Evolutionary conservation across 1,284 basidiomycete genomes (phyloP), one percentile per base, ranked within the genome.

Genomic region (Malassezia obtusa): DNA sequence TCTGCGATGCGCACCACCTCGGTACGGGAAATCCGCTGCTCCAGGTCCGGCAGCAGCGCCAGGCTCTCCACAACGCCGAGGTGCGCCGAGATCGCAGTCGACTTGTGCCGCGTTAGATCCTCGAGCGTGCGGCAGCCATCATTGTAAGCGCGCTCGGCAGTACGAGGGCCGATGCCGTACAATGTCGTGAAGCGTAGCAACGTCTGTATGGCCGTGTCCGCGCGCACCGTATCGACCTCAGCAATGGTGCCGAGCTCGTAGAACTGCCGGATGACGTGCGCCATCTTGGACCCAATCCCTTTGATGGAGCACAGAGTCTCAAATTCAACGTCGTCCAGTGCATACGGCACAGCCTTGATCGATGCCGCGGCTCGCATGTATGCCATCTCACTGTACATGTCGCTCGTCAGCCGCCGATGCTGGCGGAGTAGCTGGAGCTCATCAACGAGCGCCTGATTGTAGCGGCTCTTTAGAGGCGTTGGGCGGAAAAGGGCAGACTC

Each of bases 291-390:
- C 0, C 70, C 70, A 2, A 73, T 59, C 1, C 70, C 70, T 35
- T 67, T 67, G 21, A 73, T 41, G 32, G 56, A 52, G 19, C 51
- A 53, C n/a, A 64, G 59, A 25, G 60, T 43, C 9, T 45, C 40
- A 2, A 46, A 44, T 14, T 10, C 6, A 22, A 24, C 17, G 8
- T 19, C 17, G 3, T 11, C 17, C 8, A 73, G 60, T 6, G 45
- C 45, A 28, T 52, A 60, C 1, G 69, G 70, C 12, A 53, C 63
- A 0, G 70, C 65, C 40, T 73, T 73, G 21, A 73, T 48, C 0
- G 63, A 63, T 0, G 61, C 60, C 14, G 69, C 56, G 28, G 68
- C 69, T 11, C 67, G 54, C 57, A 64, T 61, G 58, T 73, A 71
- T 10, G 70, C 62, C 55, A 68, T 65, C 30, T 67, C 65, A 17